Evolutionary conservation across 192 early-diverging fungal species (phyloP).

Genomic region (Gonapodya prolifera): DNA sequence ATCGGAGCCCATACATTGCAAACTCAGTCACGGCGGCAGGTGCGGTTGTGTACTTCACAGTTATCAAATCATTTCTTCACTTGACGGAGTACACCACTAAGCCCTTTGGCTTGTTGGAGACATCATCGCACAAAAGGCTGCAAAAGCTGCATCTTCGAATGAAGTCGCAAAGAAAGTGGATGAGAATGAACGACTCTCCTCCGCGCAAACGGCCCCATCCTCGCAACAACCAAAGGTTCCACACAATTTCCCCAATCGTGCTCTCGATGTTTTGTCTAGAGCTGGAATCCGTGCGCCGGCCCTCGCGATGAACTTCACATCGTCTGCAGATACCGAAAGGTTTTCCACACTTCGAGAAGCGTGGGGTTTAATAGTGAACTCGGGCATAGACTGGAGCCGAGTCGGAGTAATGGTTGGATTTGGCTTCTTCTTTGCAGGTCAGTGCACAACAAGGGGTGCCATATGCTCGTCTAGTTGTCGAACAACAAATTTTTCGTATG

Average conservation of each 20-base stretch:
- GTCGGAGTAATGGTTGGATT: not conserved
- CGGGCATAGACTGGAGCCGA: not conserved
- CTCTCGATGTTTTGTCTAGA: too few relatives aligned
- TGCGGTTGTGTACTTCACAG: not conserved
- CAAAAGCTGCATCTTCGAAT: not conserved
- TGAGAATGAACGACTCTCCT: too few relatives aligned
- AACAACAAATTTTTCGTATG: not conserved
- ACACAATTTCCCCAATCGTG: too few relatives aligned
- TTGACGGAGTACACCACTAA: not conserved
- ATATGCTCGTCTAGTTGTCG: too few relatives aligned
- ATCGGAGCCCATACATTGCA: not conserved
- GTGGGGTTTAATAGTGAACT: too few relatives aligned
- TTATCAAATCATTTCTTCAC: not conserved
- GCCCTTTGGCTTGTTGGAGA: not conserved
- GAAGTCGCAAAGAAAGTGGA: not conserved
- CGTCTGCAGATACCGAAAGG: too few relatives aligned
- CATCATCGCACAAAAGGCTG: not conserved
- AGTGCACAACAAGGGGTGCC: too few relatives aligned
- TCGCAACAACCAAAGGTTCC: too few relatives aligned
- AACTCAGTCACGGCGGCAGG: not conserved
- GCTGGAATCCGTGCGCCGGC: too few relatives aligned
- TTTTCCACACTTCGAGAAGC: too few relatives aligned
- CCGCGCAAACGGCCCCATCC: too few relatives aligned
- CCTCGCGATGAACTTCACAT: too few relatives aligned
- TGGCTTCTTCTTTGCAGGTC: not conserved